These are phyloP conservation scores for Talaromyces sp. DNA, from an alignment of 2,329 filamentous ascomycete species.

Conservation along the genomic window DNA sequence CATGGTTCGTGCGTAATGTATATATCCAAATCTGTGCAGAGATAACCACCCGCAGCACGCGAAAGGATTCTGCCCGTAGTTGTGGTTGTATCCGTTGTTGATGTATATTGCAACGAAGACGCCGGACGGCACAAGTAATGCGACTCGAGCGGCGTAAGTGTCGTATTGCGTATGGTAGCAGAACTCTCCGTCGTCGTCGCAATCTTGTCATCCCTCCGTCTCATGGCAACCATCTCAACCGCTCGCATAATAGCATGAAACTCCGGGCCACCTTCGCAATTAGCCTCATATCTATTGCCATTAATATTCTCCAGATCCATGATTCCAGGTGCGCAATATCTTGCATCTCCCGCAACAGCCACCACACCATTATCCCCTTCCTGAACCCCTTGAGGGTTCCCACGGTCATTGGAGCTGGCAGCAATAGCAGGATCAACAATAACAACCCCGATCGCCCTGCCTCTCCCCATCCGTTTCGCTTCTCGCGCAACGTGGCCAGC, in stretches of 20 bases:
- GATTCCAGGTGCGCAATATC: constrained; percentile 29
- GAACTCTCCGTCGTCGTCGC: constrained; percentile 8
- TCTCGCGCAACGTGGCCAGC: constrained; percentile 39
- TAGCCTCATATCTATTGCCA: constrained; percentile 27
- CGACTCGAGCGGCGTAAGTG: constrained; percentile 43
- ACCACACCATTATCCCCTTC: constrained; percentile 40
- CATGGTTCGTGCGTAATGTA: constrained; percentile 96
- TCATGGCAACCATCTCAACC: constrained; percentile 41
- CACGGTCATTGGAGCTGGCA: constrained; percentile 29
- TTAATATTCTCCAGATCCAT: background rate
- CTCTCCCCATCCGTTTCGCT: constrained; percentile 34
- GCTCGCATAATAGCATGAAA: constrained; percentile 47
- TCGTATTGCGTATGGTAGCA: constrained; percentile 1
- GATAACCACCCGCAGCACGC: constrained; percentile 76
- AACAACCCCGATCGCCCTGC: constrained; percentile 43
- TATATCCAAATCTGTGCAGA: constrained; percentile 89
- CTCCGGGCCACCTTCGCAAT: constrained; percentile 43
- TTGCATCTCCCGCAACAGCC: constrained; percentile 44
- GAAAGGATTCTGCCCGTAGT: constrained; percentile 55
- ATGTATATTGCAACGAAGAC: background rate
- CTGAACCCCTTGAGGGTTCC: constrained; percentile 18
- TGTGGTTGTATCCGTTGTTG: constrained; percentile 12
- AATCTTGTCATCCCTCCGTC: constrained; percentile 32
- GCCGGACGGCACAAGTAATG: constrained; percentile 43
- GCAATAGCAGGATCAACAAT: constrained; percentile 36